Evolutionary conservation across 345 rosid genomes (phyloP).

Genomic region (Kandelia obovata): DNA sequence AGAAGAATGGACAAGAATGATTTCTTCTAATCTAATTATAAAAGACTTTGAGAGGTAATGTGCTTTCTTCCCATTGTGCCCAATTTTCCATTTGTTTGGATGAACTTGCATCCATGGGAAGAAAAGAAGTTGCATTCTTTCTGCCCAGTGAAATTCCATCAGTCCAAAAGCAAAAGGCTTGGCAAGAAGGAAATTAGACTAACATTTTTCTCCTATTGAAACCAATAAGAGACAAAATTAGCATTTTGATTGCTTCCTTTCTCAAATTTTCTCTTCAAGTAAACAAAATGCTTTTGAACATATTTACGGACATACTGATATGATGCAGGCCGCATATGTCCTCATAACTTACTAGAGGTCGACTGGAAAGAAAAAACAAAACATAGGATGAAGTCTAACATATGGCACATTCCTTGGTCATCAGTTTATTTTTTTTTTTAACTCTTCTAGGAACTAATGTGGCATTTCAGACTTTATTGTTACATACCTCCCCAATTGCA

Average conservation of each 20-base stretch:
- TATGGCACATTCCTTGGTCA: not conserved
- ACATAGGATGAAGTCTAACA: not conserved
- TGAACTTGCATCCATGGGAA: not conserved
- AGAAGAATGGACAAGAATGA: not conserved
- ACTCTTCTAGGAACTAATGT: not conserved
- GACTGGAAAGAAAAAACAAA: too few relatives aligned
- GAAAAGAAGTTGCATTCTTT: too few relatives aligned
- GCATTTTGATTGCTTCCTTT: too few relatives aligned
- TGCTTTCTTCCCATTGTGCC: not conserved
- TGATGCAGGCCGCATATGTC: too few relatives aligned
- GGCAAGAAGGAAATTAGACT: not conserved
- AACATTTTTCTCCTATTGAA: too few relatives aligned
- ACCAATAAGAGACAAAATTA: too few relatives aligned
- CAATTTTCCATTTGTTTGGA: not conserved
- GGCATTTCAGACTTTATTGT: not conserved
- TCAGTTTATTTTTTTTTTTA: not conserved
- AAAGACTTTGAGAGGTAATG: not conserved
- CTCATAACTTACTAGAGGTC: too few relatives aligned
- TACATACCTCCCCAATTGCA: constrained; percentile 85
- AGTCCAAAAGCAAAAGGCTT: too few relatives aligned
- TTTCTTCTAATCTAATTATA: not conserved
- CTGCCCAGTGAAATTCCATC: too few relatives aligned
- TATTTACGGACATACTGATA: too few relatives aligned
- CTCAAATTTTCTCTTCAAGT: too few relatives aligned
- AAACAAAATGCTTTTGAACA: too few relatives aligned